Percentiles rank a stretch among this genome's conserved stretches.
Conservation (phyloP, 768 basidiomycete genomes). For the Kwoniella sp. region DNA sequence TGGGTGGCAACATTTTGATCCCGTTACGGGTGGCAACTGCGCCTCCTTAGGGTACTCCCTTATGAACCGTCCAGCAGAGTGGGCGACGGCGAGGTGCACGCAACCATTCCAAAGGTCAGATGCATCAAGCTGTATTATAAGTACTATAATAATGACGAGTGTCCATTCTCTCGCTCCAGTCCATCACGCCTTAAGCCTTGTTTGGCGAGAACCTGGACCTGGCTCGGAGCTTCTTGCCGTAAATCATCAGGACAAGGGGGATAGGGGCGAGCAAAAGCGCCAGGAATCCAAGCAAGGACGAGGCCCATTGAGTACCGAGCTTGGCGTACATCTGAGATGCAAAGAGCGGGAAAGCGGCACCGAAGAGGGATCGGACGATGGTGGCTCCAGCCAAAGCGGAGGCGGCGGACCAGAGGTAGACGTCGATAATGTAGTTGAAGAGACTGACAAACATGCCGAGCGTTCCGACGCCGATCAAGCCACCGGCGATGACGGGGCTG, state of each 20-base stretch:
- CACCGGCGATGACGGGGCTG: slow-evolving; percentile 41
- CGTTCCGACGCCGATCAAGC: slow-evolving; percentile 41
- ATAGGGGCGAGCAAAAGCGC: slow-evolving; percentile 47
- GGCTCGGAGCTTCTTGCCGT: slow-evolving; percentile 38
- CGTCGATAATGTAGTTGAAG: slow-evolving; percentile 51
- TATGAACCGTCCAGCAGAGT: background rate
- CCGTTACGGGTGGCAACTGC: too few relatives aligned
- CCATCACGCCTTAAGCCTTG: too few relatives aligned
- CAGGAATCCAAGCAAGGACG: slow-evolving; percentile 49
- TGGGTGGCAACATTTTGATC: slow-evolving; percentile 2
- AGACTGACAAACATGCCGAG: slow-evolving; percentile 46
- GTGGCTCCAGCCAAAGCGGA: slow-evolving; percentile 51
- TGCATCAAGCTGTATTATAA: too few relatives aligned
- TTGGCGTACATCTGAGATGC: slow-evolving; percentile 51
- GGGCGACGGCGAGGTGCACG: too few relatives aligned
- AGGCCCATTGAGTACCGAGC: slow-evolving; percentile 51
- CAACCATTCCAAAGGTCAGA: too few relatives aligned
- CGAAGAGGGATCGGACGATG: slow-evolving; percentile 44
- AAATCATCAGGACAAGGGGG: slow-evolving; percentile 43
- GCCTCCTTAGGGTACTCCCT: too few relatives aligned
- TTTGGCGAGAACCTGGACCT: slow-evolving; percentile 39
- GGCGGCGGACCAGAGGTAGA: slow-evolving; percentile 51
- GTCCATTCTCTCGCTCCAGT: too few relatives aligned
- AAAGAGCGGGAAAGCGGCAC: slow-evolving; percentile 49
- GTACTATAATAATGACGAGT: too few relatives aligned